A percentile compares a stretch with the other conserved stretches of the same genome.
phyloP scores from a whole-genome alignment of 2,329 filamentous ascomycete genomes.

The Niveomyces coronatus region DNA sequence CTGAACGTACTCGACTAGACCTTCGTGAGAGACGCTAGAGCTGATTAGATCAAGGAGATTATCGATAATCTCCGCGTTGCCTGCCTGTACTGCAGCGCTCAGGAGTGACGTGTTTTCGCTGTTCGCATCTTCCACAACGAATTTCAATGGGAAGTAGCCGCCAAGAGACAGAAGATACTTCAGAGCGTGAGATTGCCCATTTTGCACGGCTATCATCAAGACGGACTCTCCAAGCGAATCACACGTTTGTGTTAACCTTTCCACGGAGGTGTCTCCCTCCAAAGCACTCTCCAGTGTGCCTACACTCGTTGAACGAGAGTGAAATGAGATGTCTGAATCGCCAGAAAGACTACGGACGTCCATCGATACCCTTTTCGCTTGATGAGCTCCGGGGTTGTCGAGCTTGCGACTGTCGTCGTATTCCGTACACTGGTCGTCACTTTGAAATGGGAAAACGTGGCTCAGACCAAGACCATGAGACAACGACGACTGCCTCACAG shows the following conservation, averaged over 20 bases:
- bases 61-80: constrained; percentile 63
- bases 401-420: constrained; percentile 25
- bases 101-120: constrained; percentile 83
- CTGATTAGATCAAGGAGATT: constrained; percentile 64
- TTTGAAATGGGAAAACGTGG: constrained; percentile 87
- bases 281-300: constrained; percentile 62
- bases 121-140: constrained; percentile 74
- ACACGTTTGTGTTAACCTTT: constrained; percentile 63
- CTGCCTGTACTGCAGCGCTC: constrained; percentile 82
- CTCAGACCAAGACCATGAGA: constrained; percentile 52
- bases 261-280: constrained; percentile 79
- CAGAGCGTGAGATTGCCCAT: constrained; percentile 60
- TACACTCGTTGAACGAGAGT: constrained; percentile 69
- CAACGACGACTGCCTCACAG: constrained; percentile 37
- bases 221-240: constrained; percentile 70
- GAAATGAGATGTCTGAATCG: constrained; percentile 72
- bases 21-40: constrained; percentile 40
- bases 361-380: constrained; percentile 75
- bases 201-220: constrained; percentile 74
- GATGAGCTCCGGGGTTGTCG: constrained; percentile 28
- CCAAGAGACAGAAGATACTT: constrained; percentile 69
- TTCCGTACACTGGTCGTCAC: constrained; percentile 29
- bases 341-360: constrained; percentile 82
- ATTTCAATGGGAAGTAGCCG: constrained; percentile 61
- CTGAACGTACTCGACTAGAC: constrained; percentile 58